Evolutionary conservation across 768 basidiomycete species (phyloP).

Genomic region (Calvatia gigantea): DNA sequence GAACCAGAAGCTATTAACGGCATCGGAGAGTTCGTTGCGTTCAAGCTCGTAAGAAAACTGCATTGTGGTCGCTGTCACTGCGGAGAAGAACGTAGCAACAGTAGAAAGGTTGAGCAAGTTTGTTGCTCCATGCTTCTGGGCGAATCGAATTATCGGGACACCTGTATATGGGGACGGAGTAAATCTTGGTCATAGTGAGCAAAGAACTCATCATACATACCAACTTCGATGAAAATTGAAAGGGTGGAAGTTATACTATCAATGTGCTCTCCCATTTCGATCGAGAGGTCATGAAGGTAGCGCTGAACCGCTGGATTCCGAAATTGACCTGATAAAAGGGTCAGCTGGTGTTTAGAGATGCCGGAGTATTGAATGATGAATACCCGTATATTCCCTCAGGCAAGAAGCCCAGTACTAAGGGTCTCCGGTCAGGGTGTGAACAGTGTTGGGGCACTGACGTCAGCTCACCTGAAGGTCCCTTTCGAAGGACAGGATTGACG

Average conservation of each 20-base stretch:
- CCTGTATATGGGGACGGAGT: constrained; percentile 31
- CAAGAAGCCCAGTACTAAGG: constrained; percentile 75
- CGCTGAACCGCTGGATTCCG: constrained; percentile 67
- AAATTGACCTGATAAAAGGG: constrained; percentile 53
- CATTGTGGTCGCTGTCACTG: constrained; percentile 69
- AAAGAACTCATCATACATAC: constrained; percentile 33
- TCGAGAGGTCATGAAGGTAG: constrained; percentile 70
- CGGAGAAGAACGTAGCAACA: constrained; percentile 76
- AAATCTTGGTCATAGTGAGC: not conserved
- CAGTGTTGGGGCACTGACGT: not conserved
- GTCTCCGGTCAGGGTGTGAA: not conserved
- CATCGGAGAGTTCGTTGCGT: constrained; percentile 33
- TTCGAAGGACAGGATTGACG: constrained; percentile 64
- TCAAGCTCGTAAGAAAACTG: constrained; percentile 58
- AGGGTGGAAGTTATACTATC: constrained; percentile 65
- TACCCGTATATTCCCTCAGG: constrained; percentile 60
- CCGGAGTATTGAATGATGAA: not conserved
- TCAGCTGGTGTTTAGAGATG: not conserved
- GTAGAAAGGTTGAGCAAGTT: constrained; percentile 74
- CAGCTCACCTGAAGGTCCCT: constrained; percentile 59
- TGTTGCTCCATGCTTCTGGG: constrained; percentile 66
- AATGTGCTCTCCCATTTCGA: constrained; percentile 73
- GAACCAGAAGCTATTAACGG: constrained; percentile 75
- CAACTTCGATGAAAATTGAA: constrained; percentile 75
- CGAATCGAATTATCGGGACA: constrained; percentile 73